A percentile compares a stretch with the other conserved stretches of the same genome.
phyloP scores from a whole-genome alignment of 306 rosid species.

The Chamaecrista fasciculata region DNA sequence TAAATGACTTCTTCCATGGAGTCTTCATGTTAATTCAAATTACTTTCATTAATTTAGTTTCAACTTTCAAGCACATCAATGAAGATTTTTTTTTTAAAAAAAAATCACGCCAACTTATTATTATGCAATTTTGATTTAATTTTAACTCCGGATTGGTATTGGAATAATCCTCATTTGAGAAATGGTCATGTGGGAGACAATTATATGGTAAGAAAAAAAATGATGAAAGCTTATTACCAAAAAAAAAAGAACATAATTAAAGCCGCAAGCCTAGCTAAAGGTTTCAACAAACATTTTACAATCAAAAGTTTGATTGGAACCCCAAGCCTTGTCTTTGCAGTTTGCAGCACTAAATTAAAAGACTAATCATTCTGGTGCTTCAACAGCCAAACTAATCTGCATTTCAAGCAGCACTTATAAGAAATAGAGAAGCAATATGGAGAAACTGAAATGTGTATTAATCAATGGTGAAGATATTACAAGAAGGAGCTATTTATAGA shows the following conservation, averaged over 20 bases:
- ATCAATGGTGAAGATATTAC: no score
- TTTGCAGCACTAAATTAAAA: background rate
- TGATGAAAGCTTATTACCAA: no score
- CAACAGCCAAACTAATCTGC: background rate
- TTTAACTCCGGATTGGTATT: no score
- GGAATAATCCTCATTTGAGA: no score
- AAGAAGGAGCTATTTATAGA: no score
- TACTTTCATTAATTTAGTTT: background rate
- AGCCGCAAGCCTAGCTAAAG: background rate
- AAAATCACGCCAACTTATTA: no score
- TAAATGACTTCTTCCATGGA: background rate
- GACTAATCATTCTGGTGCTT: background rate
- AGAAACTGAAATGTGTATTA: no score
- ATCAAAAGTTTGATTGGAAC: background rate
- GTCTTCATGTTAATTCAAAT: background rate
- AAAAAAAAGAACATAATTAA: no score
- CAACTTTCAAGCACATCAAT: background rate
- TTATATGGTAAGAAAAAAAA: no score
- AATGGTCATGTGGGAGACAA: no score
- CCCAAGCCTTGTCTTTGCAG: background rate
- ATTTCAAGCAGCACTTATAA: conserved; percentile 38
- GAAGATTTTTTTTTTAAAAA: background rate
- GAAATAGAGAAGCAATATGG: no score
- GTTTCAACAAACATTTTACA: background rate
- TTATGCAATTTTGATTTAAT: no score